Conservation (phyloP, 768 basidiomycete genomes). For the Leccinum uliginosum region DNA sequence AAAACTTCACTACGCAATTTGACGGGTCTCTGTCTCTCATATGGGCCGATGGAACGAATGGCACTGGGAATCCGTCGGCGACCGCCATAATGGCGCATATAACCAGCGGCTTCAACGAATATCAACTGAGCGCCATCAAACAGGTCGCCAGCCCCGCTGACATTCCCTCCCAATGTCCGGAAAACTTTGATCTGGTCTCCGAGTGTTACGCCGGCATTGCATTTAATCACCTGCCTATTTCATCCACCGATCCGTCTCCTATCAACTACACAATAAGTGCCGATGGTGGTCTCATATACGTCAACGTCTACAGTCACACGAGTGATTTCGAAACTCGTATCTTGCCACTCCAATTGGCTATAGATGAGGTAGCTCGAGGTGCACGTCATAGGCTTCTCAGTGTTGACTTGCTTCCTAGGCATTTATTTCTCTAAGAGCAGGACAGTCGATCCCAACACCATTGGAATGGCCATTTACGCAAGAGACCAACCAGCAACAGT, state of each 20-base stretch:
- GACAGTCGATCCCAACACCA: constrained; percentile 50
- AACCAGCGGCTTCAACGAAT: constrained; percentile 45
- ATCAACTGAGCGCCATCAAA: constrained; percentile 47
- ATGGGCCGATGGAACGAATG: constrained; percentile 68
- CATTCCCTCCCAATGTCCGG: constrained; percentile 57
- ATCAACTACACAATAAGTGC: constrained; percentile 69
- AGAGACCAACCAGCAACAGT: constrained; percentile 63
- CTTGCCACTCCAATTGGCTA: constrained; percentile 71
- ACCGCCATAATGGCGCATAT: constrained; percentile 57
- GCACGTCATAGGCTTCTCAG: background rate
- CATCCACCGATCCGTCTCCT: constrained; percentile 26
- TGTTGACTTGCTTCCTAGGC: constrained; percentile 39
- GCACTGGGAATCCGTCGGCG: constrained; percentile 50
- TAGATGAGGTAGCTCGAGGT: constrained; percentile 52
- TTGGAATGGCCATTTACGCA: constrained; percentile 70
- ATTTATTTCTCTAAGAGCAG: constrained; percentile 65
- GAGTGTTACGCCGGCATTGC: constrained; percentile 65
- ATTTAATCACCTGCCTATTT: constrained; percentile 54
- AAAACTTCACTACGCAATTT: constrained; percentile 44
- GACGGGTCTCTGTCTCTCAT: constrained; percentile 49
- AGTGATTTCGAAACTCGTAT: constrained; percentile 67
- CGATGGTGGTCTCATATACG: constrained; percentile 58
- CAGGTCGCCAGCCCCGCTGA: constrained; percentile 44
- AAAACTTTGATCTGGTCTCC: constrained; percentile 69
- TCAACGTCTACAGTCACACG: constrained; percentile 61